Evolutionary conservation across 169 alveolate genomes (phyloP), one percentile per base, ranked within the genome.

Genomic region (Eimeria brunetti): DNA sequence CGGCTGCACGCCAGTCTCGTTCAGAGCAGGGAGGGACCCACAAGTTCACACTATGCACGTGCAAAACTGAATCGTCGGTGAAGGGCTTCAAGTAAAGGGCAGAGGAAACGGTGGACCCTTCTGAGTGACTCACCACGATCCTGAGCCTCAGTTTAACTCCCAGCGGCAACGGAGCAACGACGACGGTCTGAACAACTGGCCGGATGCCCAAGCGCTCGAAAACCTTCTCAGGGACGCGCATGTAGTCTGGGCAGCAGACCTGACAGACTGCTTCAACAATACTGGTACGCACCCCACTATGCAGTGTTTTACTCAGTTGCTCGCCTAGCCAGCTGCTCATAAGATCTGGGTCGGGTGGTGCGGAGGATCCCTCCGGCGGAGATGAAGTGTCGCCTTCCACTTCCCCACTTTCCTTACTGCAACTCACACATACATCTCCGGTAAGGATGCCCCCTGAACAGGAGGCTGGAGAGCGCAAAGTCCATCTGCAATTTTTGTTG

Each of bases 11-110:
- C 11, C 27, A 18, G 24, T 30, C 75, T 24, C 36, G 16, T 18
- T 22, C 71, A 84, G 27, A 22, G 67, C 93, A 86, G 1, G 93
- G 41, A 27, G 93, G 93, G 80, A 86, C 83, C 93, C 93, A 86
- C 83, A 60, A 27, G 69, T 86, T 86, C 67, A 60, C 44, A 60
- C 93, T 86, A 44, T 86, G 93, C 67, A 86, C 93, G 53, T 86
- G 93, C 36, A 86, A 33, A 60, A 86, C 46, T 24, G 64, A 44
- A 49, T 62, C 62, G 44, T 86, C 93, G 41, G 73, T 20, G 16
- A 20, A 38, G 36, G 58, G 33, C 69, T 84, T 58, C 27, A 51
- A 18, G 33, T 49, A 51, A 60, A 51, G 18, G 60, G 24, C n/a
- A 27, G 83, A 41, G 27, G 76, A 38, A 36, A 60, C 46, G 51